Conservation (phyloP, 306 rosid species). For the Dicorynia guianensis region DNA sequence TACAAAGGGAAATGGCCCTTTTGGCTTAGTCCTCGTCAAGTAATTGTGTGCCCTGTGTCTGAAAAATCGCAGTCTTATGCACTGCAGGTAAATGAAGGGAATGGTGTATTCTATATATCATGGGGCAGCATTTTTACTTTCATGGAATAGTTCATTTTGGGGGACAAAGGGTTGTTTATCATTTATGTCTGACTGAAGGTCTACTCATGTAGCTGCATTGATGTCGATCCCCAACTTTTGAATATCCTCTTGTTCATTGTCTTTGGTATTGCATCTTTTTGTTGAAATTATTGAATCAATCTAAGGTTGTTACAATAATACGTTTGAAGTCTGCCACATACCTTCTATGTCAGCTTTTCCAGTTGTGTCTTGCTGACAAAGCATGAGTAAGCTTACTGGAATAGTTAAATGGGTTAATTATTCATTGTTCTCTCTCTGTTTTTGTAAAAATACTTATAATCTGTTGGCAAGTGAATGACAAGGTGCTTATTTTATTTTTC, state of each 20-base stretch:
- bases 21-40: constrained; percentile 99
- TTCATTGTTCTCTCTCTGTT: constrained; percentile 10
- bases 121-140: background rate
- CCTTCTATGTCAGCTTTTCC: background rate
- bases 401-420: constrained; percentile 25
- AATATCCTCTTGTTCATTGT: background rate
- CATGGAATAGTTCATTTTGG: background rate
- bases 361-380: constrained; percentile 25
- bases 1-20: constrained; percentile 98
- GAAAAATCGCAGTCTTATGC: constrained; percentile 88
- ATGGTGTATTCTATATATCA: constrained; percentile 44
- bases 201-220: constrained; percentile 1
- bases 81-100: constrained; percentile 66
- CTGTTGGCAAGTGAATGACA: constrained; percentile 14
- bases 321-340: background rate
- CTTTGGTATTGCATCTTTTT: constrained; percentile 16
- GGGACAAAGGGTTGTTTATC: constrained; percentile 3
- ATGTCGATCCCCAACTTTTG: background rate
- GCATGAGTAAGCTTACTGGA: constrained; percentile 17
- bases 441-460: constrained; percentile 11
- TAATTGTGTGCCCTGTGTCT: constrained; percentile 90
- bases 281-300: constrained; percentile 16
- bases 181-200: background rate
- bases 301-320: background rate
- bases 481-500: constrained; percentile 1